Base-by-base conservation (phyloP, 1,139 yeast genomes). In the Scheffersomyces segobiensis region DNA sequence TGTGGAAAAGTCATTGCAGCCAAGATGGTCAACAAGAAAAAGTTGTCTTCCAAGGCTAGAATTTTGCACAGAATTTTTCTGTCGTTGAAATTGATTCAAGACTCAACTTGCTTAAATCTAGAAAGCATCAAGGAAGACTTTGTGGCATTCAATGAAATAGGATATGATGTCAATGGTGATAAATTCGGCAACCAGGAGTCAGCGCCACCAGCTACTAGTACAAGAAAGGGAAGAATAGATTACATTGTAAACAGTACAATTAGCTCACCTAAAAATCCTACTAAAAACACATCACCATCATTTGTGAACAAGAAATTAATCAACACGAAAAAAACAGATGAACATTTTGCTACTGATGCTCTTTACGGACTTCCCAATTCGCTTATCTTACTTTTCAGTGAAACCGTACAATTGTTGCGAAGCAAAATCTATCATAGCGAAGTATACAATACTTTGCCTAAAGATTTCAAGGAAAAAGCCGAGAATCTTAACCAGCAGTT, bases 321-420 rank as follows among this genome's bases (percentile, higher is more conserved):
- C 64, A 81, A 73, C 61, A 80, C 81, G 57, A 77, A 81, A 61
- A 76, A 76, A 51, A 74, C 78, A 55, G 84, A 82, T 62, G 87
- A 84, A 61, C 81, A 87, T 59, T 83, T 89, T 59, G 88, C 93
- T 14, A 88, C 95, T 1, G 96, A 90, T 72, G 91, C 95, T 0
- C 78, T 91, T 57, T 91, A 91, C 68, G 97, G 97, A 0, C 76
- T 92, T 56, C 97, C 97, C 2, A 91, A 90, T 68, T 89, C 97
- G 1, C 76, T 92, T 53, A 87, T 91, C 61, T 68, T 87, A 49
- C 75, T 91, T 53, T 91, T 92, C 71, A 84, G 89, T 57, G 90
- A 87, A 61, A 86, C 88, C 17, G 91, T 88, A 8, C 85, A 86
- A 58, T 70, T 90, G 50, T 78, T 89, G 12, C 78, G 93, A 58